Evolutionary conservation across 805 yeast species (phyloP).

Genomic region (Sugiyamaella boreocaroliniensis): DNA sequence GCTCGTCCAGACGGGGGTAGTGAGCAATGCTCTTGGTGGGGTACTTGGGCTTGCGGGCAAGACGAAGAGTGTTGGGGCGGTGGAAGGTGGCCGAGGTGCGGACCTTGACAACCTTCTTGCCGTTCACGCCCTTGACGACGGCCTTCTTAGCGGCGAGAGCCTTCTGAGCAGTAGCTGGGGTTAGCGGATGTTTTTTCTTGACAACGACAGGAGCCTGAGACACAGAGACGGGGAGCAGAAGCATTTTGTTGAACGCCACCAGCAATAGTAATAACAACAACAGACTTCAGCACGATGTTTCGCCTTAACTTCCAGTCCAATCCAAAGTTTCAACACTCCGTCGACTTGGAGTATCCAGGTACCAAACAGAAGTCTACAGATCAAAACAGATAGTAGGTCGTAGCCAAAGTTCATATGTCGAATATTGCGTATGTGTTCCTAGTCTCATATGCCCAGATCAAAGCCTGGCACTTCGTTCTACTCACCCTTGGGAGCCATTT

Average conservation of each 20-base stretch:
- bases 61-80: conserved; percentile 93
- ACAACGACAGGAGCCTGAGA: too few species aligned
- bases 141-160: conserved; percentile 99
- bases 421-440: background rate
- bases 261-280: background rate
- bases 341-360: background rate
- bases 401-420: too few species aligned
- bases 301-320: background rate
- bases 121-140: conserved; percentile 94
- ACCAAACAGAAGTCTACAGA: too few species aligned
- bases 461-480: background rate
- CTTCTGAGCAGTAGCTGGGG: conserved; percentile 44
- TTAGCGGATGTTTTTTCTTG: conserved; percentile 9
- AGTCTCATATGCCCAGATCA: background rate
- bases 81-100: conserved; percentile 95
- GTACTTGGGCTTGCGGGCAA: conserved; percentile 92
- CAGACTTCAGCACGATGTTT: background rate
- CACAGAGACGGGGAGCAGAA: too few species aligned
- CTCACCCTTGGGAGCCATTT: conserved; percentile 12
- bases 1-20: conserved; percentile 92
- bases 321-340: background rate
- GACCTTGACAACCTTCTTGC: conserved; percentile 83
- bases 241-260: background rate
- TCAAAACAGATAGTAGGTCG: too few species aligned
- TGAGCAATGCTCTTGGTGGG: conserved; percentile 95